These are phyloP conservation scores for Climacium dendroides DNA, from an alignment of 225 moss, liverwort and hornwort genomes.

Conservation along the genomic window DNA sequence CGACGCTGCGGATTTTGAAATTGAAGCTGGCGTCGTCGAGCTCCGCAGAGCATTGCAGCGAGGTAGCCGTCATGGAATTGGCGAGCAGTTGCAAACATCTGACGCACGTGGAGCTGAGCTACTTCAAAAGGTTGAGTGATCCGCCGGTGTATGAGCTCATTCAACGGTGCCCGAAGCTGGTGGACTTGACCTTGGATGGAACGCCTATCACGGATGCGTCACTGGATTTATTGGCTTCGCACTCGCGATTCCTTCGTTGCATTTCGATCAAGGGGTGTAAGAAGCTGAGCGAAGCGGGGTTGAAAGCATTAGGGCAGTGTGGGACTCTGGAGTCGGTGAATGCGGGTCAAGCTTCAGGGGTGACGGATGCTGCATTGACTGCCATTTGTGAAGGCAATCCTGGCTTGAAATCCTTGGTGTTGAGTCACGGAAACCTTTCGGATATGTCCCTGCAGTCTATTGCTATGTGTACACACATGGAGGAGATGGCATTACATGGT, in stretches of 20 bases:
- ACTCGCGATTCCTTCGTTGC: constrained; percentile 40
- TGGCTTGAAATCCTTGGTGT: constrained; percentile 42
- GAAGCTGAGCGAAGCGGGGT: constrained; percentile 45
- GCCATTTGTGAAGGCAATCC: constrained; percentile 54
- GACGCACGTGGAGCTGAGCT: constrained; percentile 66
- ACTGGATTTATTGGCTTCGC: constrained; percentile 50
- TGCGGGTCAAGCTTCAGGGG: constrained; percentile 51
- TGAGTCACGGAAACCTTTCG: constrained; percentile 50
- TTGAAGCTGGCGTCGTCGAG: constrained; percentile 41
- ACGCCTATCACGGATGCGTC: constrained; percentile 59
- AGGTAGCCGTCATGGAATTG: constrained; percentile 69
- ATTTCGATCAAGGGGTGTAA: constrained; percentile 59
- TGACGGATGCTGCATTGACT: constrained; percentile 40
- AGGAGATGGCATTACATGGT: constrained; percentile 60
- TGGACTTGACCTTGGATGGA: constrained; percentile 53
- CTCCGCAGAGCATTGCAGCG: constrained; percentile 50
- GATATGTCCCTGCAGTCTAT: constrained; percentile 40
- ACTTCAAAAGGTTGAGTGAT: constrained; percentile 57
- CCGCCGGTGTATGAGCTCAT: constrained; percentile 69
- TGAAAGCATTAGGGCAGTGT: constrained; percentile 58
- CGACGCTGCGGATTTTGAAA: constrained; percentile 53
- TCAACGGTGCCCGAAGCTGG: constrained; percentile 62
- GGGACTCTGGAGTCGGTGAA: constrained; percentile 52
- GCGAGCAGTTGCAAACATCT: constrained; percentile 56
- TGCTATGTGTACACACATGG: constrained; percentile 45